Base-by-base conservation (phyloP, 768 basidiomycete species). In the Galerina marginata region DNA sequence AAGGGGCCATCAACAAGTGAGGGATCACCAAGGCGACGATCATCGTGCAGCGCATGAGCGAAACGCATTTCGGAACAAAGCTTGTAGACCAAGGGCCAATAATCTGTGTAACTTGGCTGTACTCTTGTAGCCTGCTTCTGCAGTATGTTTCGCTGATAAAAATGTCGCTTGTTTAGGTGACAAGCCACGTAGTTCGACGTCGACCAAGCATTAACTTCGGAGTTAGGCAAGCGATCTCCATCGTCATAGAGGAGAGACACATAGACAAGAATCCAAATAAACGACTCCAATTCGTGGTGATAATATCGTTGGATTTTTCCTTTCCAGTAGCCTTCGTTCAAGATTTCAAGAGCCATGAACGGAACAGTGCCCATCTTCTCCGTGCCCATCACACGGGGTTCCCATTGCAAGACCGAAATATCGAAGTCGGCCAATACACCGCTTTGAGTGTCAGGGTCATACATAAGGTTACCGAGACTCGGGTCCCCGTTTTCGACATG, bases 291-390 rank as follows among this genome's bases (percentile, higher is more conserved):
- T 42, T 77, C 74, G 54, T 77, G 73, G 16, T 68, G 64, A 39
- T 77, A 77, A 6, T 55, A 42, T 16, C 64, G 68, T 15, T 49
- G 4, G 4, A 68, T 51, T 23, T 64, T 50, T 16, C 69, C 68
- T 6, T 54, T 50, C 46, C 52, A 62, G n/a, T 42, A 51, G 3
- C 54, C 53, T 0, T 64, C n/a, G 4, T 37, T 58, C 25, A 75
- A 62, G 15, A 77, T 56, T 11, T 71, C 68, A 2, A 73, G 26
- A 3, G 72, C 74, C 69, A 76, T 77, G 65, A 77, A 78, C 20
- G 72, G 67, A 4, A 48, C 64, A 7, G 66, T 69, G 12, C 68
- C 66, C 11, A 61, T 61, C 25, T 50, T 40, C 5, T 61, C 54
- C 9, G 29, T 58, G 4, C 54, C 54, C 4, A 47, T 16, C 4